Evolutionary conservation across 257 asterid genomes (phyloP), one percentile per base, ranked within the genome.

Genomic region (Petunia axillaris): DNA sequence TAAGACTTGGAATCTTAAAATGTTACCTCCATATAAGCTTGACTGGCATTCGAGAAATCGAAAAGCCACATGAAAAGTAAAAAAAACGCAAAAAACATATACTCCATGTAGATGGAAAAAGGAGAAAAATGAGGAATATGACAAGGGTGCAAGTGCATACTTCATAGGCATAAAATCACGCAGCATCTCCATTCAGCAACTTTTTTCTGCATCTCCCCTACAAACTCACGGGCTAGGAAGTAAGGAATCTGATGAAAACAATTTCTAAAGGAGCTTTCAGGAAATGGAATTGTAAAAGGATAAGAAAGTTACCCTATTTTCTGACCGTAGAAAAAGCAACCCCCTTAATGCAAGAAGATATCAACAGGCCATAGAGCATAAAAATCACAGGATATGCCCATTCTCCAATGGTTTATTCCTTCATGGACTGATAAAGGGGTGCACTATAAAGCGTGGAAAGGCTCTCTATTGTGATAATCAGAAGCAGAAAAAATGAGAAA

Each of bases 381-480:
- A 85, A 25, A 11, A 14, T 58, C 40, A 2, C 8, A 36, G 90
- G 85, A 88, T 84, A 88, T 84, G 89, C 86, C 78, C 60, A 81
- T 77, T 76, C 83, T 82, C 64, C 40, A 11, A 43, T 25, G 85
- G 88, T 80, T 88, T 88, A 83, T 87, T 82, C 90, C 77, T 3
- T 79, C 48, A n/a, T n/a, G n/a, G n/a, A n/a, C n/a, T n/a, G n/a
- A n/a, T n/a, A 59, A 50, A 37, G 39, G 55, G 50, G 75, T 13
- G 6, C 39, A 36, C 37, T 80, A 82, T 80, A 78, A 73, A 79
- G 38, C 76, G 35, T 8, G 1, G 35, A 44, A 11, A 11, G 38
- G 25, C 25, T 46, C 8, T 66, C 46, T 52, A 59, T 0, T n/a
- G 54, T 65, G 38, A 44, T 37, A 10, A 58, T 5, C 7, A 60